Evolutionary conservation across 345 rosid species (phyloP).

Genomic region (Reutealis trisperma): DNA sequence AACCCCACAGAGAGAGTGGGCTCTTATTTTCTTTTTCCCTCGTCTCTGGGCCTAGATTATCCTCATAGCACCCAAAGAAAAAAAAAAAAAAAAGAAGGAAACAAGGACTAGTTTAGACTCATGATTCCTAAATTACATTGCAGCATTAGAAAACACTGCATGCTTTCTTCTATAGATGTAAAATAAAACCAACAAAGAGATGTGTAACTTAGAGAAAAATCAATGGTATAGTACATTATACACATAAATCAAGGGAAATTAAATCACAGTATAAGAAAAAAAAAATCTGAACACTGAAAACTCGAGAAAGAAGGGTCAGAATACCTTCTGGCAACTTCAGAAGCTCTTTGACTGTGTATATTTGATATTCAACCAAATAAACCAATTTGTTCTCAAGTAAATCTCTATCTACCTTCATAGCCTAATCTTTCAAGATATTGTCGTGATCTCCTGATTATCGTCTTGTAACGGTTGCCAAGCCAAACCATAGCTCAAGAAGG

Average conservation of each 20-base stretch:
- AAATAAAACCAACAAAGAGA: neutral
- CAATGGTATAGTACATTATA: neutral
- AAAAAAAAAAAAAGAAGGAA: no score
- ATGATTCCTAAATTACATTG: no score
- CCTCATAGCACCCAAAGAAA: no score
- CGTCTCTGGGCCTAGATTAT: no score
- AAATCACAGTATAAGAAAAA: neutral
- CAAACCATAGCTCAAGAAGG: neutral
- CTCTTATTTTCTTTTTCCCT: no score
- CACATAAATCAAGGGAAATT: neutral
- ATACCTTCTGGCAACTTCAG: constrained; percentile 10
- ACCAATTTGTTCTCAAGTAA: no score
- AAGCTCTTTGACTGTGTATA: constrained; percentile 7
- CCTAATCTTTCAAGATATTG: neutral
- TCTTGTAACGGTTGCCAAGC: neutral
- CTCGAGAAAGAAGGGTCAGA: neutral
- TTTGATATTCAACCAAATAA: neutral
- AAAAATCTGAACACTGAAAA: neutral
- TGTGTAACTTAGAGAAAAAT: neutral
- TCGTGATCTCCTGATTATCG: neutral
- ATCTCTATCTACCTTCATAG: neutral
- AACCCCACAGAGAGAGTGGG: no score
- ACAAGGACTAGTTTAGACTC: neutral
- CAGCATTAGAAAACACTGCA: neutral
- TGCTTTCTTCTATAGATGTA: neutral